Conservation (phyloP, 139 green algal species). For the Chlamydomonas sp. region DNA sequence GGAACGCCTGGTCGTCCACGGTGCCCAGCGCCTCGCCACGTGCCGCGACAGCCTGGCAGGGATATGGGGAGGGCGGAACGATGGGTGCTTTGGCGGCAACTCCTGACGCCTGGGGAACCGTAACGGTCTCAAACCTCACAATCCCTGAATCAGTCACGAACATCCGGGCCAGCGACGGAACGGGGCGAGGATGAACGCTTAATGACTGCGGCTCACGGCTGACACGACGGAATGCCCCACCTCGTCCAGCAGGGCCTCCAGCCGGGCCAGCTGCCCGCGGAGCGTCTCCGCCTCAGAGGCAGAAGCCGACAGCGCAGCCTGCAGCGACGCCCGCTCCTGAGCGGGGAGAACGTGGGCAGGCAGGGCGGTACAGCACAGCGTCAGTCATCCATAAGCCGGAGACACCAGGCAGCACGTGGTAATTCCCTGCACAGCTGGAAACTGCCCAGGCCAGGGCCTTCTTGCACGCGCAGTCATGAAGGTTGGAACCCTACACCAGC, state of each 20-base stretch:
- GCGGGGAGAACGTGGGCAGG: too few relatives aligned
- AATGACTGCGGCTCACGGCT: neutral
- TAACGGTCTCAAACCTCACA: neutral
- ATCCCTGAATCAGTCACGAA: neutral
- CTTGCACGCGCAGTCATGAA: too few relatives aligned
- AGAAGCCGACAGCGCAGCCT: neutral
- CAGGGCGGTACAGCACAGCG: too few relatives aligned
- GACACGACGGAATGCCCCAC: neutral
- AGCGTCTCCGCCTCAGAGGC: conserved; percentile 11
- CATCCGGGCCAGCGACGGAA: neutral
- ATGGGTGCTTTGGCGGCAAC: neutral
- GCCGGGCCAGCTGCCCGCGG: conserved; percentile 6
- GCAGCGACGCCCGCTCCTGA: conserved; percentile 16
- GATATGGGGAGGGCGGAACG: neutral
- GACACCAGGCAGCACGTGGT: too few relatives aligned
- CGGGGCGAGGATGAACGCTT: neutral
- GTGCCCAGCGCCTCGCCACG: conserved; percentile 8
- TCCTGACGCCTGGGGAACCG: too few relatives aligned
- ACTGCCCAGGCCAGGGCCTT: too few relatives aligned
- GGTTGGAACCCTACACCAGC: too few relatives aligned
- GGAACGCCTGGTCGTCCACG: conserved; percentile 30
- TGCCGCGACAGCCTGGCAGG: conserved; percentile 8
- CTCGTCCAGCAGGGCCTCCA: conserved; percentile 38
- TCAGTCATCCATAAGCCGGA: too few relatives aligned
- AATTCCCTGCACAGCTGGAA: too few relatives aligned